Conservation (phyloP, 345 rosid species). For the Gynandropsis gynandra region DNA sequence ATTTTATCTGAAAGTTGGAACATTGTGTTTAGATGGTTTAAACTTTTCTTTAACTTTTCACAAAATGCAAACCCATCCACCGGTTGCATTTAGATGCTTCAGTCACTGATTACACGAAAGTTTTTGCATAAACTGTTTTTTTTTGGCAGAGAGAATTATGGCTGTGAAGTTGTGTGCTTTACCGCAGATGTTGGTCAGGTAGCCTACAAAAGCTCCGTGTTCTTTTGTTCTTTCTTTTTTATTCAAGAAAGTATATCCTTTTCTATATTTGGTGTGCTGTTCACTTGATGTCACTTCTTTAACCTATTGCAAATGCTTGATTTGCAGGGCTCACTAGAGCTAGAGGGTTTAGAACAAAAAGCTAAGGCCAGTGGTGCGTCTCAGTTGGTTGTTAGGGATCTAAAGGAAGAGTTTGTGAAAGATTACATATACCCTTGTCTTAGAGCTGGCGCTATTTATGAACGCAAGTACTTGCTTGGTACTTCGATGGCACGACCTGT, state of each 20-base stretch:
- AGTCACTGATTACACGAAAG: background rate
- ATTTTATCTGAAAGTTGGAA: background rate
- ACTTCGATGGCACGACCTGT: conserved; percentile 99
- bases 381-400: conserved; percentile 84
- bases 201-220: conserved; percentile 15
- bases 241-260: background rate
- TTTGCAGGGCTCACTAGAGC: conserved; percentile 66
- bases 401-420: conserved; percentile 81
- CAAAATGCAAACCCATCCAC: background rate
- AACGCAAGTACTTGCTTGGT: conserved; percentile 88
- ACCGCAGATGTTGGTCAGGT: conserved; percentile 99
- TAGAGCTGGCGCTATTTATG: conserved; percentile 90
- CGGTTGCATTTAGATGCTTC: background rate
- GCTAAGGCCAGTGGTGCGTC: conserved; percentile 97
- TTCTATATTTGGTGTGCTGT: background rate
- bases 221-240: background rate
- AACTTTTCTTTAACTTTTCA: background rate
- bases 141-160: conserved; percentile 73
- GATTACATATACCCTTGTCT: conserved; percentile 85
- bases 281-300: background rate
- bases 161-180: conserved; percentile 99
- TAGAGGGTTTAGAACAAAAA: conserved; percentile 91
- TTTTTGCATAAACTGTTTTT: conserved; percentile 4
- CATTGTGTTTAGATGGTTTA: background rate
- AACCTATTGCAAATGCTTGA: conserved; percentile 6